Evolutionary conservation across 2,329 filamentous ascomycete species (phyloP).

Genomic region (Venturia nashicola): DNA sequence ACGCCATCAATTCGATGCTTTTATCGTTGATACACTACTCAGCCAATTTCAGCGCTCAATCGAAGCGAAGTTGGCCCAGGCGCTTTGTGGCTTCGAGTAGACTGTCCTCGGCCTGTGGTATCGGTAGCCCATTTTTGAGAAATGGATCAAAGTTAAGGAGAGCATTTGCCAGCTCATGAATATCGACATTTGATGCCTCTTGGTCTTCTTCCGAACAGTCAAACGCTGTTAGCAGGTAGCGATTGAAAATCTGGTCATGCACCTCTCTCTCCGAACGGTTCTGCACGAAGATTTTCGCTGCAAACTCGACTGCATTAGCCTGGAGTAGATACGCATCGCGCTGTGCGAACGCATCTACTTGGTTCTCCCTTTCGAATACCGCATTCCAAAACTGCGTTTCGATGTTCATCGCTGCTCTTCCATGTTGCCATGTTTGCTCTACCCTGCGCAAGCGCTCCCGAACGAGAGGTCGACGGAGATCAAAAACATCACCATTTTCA

Average conservation of each 20-base stretch:
- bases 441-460: background rate
- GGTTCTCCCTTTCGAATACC: background rate
- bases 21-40: background rate
- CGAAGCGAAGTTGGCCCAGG: background rate
- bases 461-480: background rate
- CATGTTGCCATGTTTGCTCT: background rate
- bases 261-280: background rate
- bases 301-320: background rate
- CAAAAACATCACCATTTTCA: background rate
- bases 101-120: background rate
- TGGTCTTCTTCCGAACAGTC: background rate
- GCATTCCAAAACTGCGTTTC: conserved; percentile 2
- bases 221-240: background rate
- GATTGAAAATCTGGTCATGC: background rate
- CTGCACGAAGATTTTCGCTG: background rate
- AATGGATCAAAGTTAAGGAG: background rate
- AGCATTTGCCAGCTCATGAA: background rate
- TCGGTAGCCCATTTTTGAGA: background rate
- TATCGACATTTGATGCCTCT: background rate
- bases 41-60: background rate
- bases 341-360: background rate
- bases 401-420: background rate
- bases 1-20: background rate
- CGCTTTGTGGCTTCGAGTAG: background rate
- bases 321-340: background rate